Evolutionary conservation across 768 basidiomycete genomes (phyloP).

Genomic region (Tylopilus subfusipes): DNA sequence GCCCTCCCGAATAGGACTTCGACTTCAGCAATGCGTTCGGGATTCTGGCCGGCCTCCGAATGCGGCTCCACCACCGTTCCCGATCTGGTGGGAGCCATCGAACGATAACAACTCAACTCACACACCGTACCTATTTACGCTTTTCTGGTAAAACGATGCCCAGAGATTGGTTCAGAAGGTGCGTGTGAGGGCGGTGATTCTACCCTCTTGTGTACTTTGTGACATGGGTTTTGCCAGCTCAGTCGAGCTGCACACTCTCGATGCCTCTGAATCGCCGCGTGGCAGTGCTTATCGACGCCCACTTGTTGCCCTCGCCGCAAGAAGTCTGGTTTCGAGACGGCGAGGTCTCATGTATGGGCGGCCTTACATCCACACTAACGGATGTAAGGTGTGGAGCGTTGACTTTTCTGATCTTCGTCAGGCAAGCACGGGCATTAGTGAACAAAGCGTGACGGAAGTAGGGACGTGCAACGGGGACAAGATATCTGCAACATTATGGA

Average conservation of each 20-base stretch:
- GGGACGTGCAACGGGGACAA: too few relatives aligned
- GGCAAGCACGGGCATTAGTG: too few relatives aligned
- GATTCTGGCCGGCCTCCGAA: neutral
- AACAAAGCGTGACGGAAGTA: neutral
- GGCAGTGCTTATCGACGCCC: slow-evolving; percentile 1
- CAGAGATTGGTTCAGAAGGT: neutral
- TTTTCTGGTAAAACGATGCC: neutral
- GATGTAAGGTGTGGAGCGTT: too few relatives aligned
- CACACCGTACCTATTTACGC: neutral
- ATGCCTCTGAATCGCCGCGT: neutral
- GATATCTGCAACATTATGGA: too few relatives aligned
- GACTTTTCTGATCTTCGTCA: neutral
- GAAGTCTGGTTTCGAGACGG: neutral
- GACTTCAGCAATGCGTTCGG: neutral
- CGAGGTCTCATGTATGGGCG: neutral
- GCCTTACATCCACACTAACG: neutral
- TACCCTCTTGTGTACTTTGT: neutral
- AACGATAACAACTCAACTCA: neutral
- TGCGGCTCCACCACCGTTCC: neutral
- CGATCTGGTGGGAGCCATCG: neutral
- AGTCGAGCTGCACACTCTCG: neutral
- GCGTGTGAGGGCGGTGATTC: neutral
- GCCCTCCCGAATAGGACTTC: neutral
- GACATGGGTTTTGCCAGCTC: neutral
- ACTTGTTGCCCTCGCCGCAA: neutral